These are phyloP conservation scores for Byssothecium circinans DNA, from an alignment of 2,329 filamentous ascomycete species.

Conservation along the genomic window DNA sequence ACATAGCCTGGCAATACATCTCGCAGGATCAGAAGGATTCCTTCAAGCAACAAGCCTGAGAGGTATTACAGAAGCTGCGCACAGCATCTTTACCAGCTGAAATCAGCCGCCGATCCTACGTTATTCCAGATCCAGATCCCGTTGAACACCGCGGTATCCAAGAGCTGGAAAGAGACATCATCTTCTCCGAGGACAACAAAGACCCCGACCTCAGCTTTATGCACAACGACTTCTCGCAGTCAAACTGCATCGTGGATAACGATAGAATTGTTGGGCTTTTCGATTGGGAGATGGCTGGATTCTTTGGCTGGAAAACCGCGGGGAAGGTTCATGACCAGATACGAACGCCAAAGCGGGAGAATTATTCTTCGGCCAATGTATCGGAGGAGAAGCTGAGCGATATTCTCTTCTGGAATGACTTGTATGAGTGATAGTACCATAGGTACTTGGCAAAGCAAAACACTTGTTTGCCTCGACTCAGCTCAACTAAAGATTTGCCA, in stretches of 20 bases:
- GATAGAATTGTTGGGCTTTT: conserved; percentile 12
- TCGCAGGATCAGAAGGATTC: too few species aligned
- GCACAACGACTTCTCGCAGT: conserved; percentile 16
- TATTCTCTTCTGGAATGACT: conserved; percentile 4
- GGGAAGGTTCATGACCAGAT: conserved; percentile 7
- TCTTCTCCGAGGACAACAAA: conserved; percentile 4
- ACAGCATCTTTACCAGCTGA: conserved; percentile 11
- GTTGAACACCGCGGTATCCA: conserved; percentile 7
- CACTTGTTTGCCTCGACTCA: background rate
- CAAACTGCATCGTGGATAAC: conserved; percentile 13
- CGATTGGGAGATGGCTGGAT: conserved; percentile 19
- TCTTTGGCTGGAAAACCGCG: conserved; percentile 14
- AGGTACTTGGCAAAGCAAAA: background rate
- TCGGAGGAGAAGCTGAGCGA: conserved; percentile 3
- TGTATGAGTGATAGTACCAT: background rate
- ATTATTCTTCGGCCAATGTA: conserved; percentile 1
- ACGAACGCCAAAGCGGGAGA: too few species aligned
- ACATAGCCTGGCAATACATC: too few species aligned
- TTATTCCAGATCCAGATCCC: conserved; percentile 8
- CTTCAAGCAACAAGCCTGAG: conserved; percentile 42
- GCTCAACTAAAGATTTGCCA: background rate
- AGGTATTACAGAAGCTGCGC: conserved; percentile 34
- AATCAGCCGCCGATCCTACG: conserved; percentile 5
- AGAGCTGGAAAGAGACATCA: conserved; percentile 6
- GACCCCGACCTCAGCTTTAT: conserved; percentile 12